Conservation (phyloP, 78 protist genomes). For the Speleostelium caveatum region DNA sequence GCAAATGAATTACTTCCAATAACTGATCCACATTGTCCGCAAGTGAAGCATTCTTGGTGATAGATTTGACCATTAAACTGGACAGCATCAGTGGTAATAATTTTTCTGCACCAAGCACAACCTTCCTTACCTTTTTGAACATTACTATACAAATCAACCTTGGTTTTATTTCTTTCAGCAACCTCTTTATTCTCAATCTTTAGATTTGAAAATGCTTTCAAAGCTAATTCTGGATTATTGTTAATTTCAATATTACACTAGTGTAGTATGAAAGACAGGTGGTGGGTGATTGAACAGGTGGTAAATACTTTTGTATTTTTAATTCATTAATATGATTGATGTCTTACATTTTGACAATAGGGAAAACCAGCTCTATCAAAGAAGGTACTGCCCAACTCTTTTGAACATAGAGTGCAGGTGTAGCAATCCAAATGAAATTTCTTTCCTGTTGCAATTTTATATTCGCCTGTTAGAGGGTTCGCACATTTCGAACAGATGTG, state of each 20-base stretch:
- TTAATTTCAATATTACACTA: conserved; percentile 12
- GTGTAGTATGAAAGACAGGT: not conserved
- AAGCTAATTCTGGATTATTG: not conserved
- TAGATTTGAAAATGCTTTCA: not conserved
- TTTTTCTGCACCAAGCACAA: conserved; percentile 43
- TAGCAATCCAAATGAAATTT: conserved; percentile 25
- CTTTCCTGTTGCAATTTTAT: not conserved
- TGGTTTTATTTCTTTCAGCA: conserved; percentile 12
- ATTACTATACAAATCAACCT: conserved; percentile 17
- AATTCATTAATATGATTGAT: not conserved
- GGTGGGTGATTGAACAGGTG: not conserved
- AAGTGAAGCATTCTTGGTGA: conserved; percentile 39
- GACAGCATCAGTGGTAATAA: not conserved
- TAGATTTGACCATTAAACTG: conserved; percentile 4
- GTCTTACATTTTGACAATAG: conserved; percentile 22
- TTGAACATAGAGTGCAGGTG: conserved; percentile 23
- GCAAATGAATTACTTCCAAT: conserved; percentile 42
- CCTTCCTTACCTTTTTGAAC: conserved; percentile 52
- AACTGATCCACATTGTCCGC: not conserved
- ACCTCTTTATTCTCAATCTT: not conserved
- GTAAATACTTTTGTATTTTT: not conserved
- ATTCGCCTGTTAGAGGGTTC: conserved; percentile 9
- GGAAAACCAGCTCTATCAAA: conserved; percentile 32
- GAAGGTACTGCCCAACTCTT: not conserved
- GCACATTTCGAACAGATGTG: conserved; percentile 40